phyloP scores from a whole-genome alignment of 1,284 basidiomycete genomes.

The Sanguinoderma infundibulare region DNA sequence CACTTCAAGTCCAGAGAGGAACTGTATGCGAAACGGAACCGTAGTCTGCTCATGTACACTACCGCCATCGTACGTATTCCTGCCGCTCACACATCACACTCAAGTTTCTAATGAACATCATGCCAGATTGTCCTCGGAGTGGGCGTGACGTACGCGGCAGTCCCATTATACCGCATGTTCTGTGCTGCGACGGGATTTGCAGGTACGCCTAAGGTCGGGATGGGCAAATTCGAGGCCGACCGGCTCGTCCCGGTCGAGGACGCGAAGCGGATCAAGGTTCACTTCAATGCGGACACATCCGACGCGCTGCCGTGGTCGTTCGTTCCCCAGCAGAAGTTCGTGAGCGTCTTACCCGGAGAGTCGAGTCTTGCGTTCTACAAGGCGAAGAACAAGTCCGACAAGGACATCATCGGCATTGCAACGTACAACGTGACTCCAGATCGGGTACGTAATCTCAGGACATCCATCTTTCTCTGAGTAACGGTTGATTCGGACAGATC shows the following conservation, averaged over 20 bases:
- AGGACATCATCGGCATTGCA: constrained; percentile 97
- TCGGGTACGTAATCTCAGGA: constrained; percentile 58
- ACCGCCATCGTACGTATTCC: constrained; percentile 67
- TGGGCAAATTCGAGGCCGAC: constrained; percentile 79
- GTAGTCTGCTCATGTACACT: constrained; percentile 79
- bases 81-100: neutral
- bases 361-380: constrained; percentile 97
- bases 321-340: constrained; percentile 88
- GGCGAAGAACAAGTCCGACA: constrained; percentile 84
- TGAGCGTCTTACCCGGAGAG: constrained; percentile 94
- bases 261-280: constrained; percentile 84
- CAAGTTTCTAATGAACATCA: no score
- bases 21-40: constrained; percentile 59
- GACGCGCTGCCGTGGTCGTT: constrained; percentile 95
- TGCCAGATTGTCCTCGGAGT: constrained; percentile 77
- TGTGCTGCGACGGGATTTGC: constrained; percentile 97
- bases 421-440: constrained; percentile 98
- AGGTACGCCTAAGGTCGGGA: constrained; percentile 91
- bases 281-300: constrained; percentile 92
- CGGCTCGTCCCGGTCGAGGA: constrained; percentile 79
- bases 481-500: constrained; percentile 56
- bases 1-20: constrained; percentile 34
- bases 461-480: neutral
- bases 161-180: constrained; percentile 97
- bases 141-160: constrained; percentile 93